Conservation (phyloP, 768 basidiomycete genomes). For the Tulasnella sp. region DNA sequence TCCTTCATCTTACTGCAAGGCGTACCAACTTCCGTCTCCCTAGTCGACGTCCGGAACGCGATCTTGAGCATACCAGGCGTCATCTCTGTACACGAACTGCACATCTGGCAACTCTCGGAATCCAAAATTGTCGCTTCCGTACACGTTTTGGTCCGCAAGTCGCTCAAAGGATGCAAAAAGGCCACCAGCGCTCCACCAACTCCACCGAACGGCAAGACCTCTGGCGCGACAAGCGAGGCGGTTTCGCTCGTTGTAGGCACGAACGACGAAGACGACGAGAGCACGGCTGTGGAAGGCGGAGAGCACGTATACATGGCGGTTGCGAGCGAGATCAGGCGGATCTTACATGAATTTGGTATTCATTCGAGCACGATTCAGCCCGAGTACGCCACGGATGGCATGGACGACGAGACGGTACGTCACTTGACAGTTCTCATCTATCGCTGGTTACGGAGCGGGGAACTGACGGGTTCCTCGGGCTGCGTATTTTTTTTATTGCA, state of each 20-base stretch:
- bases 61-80: conserved; percentile 86
- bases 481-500: conserved; percentile 38
- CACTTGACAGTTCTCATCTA: neutral
- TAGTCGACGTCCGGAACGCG: conserved; percentile 83
- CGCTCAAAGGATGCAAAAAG: conserved; percentile 17
- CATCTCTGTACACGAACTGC: conserved; percentile 86
- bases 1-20: conserved; percentile 95
- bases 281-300: conserved; percentile 41
- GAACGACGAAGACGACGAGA: neutral
- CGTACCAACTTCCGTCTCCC: conserved; percentile 84
- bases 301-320: conserved; percentile 90
- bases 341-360: conserved; percentile 87
- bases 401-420: conserved; percentile 25
- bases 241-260: neutral
- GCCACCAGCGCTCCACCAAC: neutral
- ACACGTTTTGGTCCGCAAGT: conserved; percentile 71
- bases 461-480: too few relatives aligned
- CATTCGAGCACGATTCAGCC: conserved; percentile 96
- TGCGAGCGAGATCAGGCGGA: conserved; percentile 79
- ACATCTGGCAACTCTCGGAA: conserved; percentile 98
- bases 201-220: neutral
- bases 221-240: neutral
- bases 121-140: conserved; percentile 94
- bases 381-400: conserved; percentile 50
- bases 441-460: too few relatives aligned